Conservation (phyloP, 306 rosid genomes). For the Citrullus amarus region DNA sequence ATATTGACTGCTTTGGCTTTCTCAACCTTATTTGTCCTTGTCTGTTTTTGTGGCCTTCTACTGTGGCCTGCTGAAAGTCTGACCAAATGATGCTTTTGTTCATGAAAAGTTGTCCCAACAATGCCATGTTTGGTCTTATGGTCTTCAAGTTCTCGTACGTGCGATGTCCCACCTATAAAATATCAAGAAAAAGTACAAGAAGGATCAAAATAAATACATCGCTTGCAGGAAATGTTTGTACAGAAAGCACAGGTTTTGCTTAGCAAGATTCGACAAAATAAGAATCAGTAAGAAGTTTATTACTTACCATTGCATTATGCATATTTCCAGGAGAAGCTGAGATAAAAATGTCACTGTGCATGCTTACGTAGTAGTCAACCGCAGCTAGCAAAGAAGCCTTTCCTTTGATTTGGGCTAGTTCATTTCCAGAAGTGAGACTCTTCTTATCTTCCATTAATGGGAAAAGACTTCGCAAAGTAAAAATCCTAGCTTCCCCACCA, state of each 20-base stretch:
- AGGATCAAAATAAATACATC: not conserved
- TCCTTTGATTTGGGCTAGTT: conserved; percentile 65
- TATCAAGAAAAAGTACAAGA: conserved; percentile 4
- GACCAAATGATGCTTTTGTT: conserved; percentile 73
- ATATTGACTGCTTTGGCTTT: conserved; percentile 83
- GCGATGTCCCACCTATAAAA: conserved; percentile 80
- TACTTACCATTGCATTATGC: conserved; percentile 97
- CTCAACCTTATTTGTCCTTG: conserved; percentile 80
- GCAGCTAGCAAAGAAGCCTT: conserved; percentile 96
- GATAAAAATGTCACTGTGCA: conserved; percentile 86
- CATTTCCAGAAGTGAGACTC: conserved; percentile 69
- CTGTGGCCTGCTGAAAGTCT: conserved; percentile 52
- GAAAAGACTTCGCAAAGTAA: conserved; percentile 54
- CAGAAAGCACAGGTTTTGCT: not conserved
- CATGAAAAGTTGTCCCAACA: conserved; percentile 85
- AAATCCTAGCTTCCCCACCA: conserved; percentile 90
- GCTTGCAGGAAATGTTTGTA: not conserved
- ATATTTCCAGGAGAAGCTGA: conserved; percentile 99
- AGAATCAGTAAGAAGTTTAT: conserved; percentile 10
- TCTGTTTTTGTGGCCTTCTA: conserved; percentile 69
- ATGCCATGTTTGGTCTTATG: conserved; percentile 83
- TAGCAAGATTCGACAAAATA: conserved; percentile 2
- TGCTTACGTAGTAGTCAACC: conserved; percentile 73
- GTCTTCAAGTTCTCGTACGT: conserved; percentile 79
- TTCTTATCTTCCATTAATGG: conserved; percentile 90